phyloP scores from a whole-genome alignment of 2,329 filamentous ascomycete species.

The Cryphonectria parasitica region DNA sequence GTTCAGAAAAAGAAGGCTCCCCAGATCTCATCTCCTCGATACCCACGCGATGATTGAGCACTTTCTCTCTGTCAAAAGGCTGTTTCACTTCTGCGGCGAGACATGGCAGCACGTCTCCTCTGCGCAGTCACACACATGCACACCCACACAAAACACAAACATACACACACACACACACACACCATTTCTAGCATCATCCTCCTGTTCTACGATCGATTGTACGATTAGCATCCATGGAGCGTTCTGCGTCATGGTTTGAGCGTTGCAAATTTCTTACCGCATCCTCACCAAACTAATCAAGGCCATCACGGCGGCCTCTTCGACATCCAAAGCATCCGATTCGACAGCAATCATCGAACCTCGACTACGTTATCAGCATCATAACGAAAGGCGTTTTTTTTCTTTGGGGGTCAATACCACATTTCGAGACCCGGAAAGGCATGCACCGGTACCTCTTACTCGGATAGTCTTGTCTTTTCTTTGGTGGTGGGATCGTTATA shows the following conservation, averaged over 20 bases:
- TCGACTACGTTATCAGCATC: slow-evolving; percentile 20
- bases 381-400: slow-evolving; percentile 23
- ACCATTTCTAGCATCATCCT: slow-evolving; percentile 12
- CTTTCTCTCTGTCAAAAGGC: slow-evolving; percentile 5
- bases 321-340: slow-evolving; percentile 20
- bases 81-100: slow-evolving; percentile 12
- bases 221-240: slow-evolving; percentile 26
- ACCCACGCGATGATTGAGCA: slow-evolving; percentile 19
- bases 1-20: slow-evolving; percentile 37
- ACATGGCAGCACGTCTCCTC: slow-evolving; percentile 13
- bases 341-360: slow-evolving; percentile 13
- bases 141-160: not conserved
- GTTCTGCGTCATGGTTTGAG: slow-evolving; percentile 21
- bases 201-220: slow-evolving; percentile 27
- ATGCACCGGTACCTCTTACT: not conserved
- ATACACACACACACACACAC: not conserved
- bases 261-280: slow-evolving; percentile 19
- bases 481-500: not conserved
- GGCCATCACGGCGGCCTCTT: slow-evolving; percentile 10
- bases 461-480: not conserved
- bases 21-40: slow-evolving; percentile 20
- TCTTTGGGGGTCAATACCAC: not conserved
- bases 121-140: not conserved
- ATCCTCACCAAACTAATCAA: slow-evolving; percentile 8
- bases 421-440: not conserved